Evolutionary conservation across 495 filamentous ascomycete species (phyloP).

Genomic region (Podospora australis): DNA sequence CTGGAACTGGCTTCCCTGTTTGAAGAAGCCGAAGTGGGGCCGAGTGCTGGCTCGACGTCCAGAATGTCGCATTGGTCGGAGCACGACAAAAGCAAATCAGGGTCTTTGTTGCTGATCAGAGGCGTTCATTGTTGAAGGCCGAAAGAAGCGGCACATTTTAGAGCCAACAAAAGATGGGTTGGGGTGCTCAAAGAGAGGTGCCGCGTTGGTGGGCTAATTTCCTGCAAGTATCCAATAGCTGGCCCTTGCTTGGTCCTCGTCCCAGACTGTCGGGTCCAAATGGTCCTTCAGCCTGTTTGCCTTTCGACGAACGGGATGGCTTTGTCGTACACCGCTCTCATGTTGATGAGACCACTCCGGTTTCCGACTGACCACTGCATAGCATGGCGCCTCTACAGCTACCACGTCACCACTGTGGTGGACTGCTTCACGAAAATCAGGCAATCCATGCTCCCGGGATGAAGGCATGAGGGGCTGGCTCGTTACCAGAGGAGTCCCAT

Average conservation of each 20-base stretch:
- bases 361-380: too few species aligned
- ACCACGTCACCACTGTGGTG: slow-evolving; percentile 5
- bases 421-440: neutral
- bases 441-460: neutral
- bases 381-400: neutral
- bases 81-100: neutral
- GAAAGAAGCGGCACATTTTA: neutral
- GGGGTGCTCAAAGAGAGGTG: neutral
- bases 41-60: neutral
- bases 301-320: too few species aligned
- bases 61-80: neutral
- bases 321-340: too few species aligned
- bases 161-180: neutral
- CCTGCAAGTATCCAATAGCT: neutral
- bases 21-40: neutral
- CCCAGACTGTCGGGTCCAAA: slow-evolving; percentile 32
- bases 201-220: neutral
- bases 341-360: slow-evolving; percentile 1
- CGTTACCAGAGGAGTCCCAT: too few species aligned
- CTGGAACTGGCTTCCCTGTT: slow-evolving; percentile 1
- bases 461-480: too few species aligned
- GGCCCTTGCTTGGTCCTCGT: slow-evolving; percentile 6
- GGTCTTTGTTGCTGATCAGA: neutral
- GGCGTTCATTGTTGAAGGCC: too few species aligned
- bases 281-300: slow-evolving; percentile 5